These are phyloP conservation scores for Lentinus tigrinus DNA, from an alignment of 768 basidiomycete genomes.

Conservation along the genomic window DNA sequence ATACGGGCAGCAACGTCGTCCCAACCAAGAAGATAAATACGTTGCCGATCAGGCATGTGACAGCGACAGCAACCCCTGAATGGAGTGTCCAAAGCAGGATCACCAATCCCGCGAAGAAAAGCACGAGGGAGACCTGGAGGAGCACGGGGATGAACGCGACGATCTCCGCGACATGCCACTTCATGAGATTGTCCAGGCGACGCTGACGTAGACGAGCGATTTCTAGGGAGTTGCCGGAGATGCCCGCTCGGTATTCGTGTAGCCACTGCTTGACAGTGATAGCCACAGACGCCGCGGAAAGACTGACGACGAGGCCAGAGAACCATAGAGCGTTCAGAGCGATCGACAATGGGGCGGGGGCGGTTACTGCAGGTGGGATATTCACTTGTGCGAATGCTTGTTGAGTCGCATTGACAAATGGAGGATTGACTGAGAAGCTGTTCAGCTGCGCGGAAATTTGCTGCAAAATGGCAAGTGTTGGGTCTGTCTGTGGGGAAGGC, in stretches of 20 bases:
- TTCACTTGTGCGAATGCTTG: neutral
- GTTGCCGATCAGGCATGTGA: too few species aligned
- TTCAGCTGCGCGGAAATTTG: conserved; percentile 10
- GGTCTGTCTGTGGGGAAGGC: neutral
- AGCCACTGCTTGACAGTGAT: conserved; percentile 7
- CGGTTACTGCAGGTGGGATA: neutral
- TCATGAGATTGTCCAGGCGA: conserved; percentile 4
- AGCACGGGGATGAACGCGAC: conserved; percentile 16
- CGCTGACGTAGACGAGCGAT: neutral
- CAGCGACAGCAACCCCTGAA: too few species aligned
- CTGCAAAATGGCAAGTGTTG: conserved; percentile 1
- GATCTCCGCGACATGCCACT: conserved; percentile 4
- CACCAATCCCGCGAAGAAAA: conserved; percentile 2
- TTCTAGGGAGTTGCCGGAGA: neutral
- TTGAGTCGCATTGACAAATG: conserved; percentile 7
- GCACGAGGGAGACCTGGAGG: neutral
- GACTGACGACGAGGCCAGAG: neutral
- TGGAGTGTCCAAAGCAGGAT: neutral
- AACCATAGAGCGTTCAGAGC: conserved; percentile 27
- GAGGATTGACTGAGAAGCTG: neutral
- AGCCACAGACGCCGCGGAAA: neutral
- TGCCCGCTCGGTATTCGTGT: neutral
- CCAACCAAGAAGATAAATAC: too few species aligned
- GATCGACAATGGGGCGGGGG: conserved; percentile 2
- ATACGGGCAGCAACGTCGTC: too few species aligned